Conservation (phyloP, 192 early-diverging fungal genomes). For the Coemansia sp. region DNA sequence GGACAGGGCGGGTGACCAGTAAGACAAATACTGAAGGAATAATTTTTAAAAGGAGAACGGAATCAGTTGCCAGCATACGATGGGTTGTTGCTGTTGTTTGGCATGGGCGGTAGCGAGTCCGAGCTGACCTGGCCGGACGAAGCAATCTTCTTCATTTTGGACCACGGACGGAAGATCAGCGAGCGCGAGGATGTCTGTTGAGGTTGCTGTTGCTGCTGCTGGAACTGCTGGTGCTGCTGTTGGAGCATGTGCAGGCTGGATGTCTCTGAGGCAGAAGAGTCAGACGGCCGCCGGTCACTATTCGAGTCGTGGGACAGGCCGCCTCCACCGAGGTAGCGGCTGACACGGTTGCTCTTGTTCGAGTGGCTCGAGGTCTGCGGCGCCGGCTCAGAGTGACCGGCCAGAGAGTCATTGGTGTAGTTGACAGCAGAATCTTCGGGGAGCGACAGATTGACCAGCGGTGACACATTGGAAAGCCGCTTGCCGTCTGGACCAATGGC, state of each 20-base stretch:
- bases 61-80: slow-evolving; percentile 25
- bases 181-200: slow-evolving; percentile 32
- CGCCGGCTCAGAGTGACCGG: not conserved
- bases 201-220: slow-evolving; percentile 21
- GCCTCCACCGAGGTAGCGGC: slow-evolving; percentile 29
- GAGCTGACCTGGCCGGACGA: slow-evolving; percentile 38
- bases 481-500: slow-evolving; percentile 11
- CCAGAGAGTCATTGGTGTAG: slow-evolving; percentile 8
- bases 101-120: slow-evolving; percentile 38
- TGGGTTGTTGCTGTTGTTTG: slow-evolving; percentile 30
- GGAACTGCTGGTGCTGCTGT: slow-evolving; percentile 13
- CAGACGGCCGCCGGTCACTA: slow-evolving; percentile 37
- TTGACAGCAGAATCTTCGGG: slow-evolving; percentile 27
- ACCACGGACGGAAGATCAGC: slow-evolving; percentile 45
- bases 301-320: slow-evolving; percentile 3
- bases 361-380: slow-evolving; percentile 6
- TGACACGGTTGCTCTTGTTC: slow-evolving; percentile 24
- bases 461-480: slow-evolving; percentile 28
- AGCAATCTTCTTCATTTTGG: slow-evolving; percentile 50
- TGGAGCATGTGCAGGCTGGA: slow-evolving; percentile 3
- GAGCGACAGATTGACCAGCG: slow-evolving; percentile 30
- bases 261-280: slow-evolving; percentile 14
- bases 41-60: not conserved
- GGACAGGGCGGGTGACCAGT: not conserved
- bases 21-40: not conserved